Evolutionary conservation across 2,329 filamentous ascomycete genomes (phyloP).

Genomic region (Cercospora sp.): DNA sequence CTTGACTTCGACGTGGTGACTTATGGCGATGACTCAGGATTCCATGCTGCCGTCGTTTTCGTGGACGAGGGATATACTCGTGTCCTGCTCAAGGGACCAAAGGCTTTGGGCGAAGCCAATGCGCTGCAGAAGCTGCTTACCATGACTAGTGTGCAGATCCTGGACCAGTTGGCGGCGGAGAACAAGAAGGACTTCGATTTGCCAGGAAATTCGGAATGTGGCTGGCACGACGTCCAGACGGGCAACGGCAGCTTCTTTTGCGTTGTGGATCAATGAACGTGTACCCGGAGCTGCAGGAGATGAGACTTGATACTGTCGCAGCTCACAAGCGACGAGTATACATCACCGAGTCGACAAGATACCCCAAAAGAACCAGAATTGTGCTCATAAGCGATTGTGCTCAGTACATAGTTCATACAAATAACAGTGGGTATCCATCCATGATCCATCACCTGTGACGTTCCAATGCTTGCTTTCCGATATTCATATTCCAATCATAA

Average conservation of each 20-base stretch:
- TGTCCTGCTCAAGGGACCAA: not conserved
- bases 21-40: no score
- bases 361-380: not conserved
- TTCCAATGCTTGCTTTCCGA: not conserved
- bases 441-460: not conserved
- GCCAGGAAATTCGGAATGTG: no score
- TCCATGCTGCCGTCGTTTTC: no score
- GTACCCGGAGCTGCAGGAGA: no score
- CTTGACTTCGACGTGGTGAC: no score
- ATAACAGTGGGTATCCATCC: slow-evolving; percentile 11
- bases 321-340: not conserved
- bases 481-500: slow-evolving; percentile 20
- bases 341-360: not conserved
- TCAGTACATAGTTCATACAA: slow-evolving; percentile 16
- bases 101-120: not conserved
- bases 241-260: no score
- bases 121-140: not conserved
- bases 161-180: no score
- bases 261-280: no score
- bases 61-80: no score
- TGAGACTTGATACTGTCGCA: no score
- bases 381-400: slow-evolving; percentile 2
- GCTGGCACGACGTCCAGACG: no score
- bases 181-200: no score
- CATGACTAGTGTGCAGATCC: not conserved